A percentile compares a stretch with the other conserved stretches of the same genome.
phyloP scores from a whole-genome alignment of 257 asterid species.

The Cordia subcordata region DNA sequence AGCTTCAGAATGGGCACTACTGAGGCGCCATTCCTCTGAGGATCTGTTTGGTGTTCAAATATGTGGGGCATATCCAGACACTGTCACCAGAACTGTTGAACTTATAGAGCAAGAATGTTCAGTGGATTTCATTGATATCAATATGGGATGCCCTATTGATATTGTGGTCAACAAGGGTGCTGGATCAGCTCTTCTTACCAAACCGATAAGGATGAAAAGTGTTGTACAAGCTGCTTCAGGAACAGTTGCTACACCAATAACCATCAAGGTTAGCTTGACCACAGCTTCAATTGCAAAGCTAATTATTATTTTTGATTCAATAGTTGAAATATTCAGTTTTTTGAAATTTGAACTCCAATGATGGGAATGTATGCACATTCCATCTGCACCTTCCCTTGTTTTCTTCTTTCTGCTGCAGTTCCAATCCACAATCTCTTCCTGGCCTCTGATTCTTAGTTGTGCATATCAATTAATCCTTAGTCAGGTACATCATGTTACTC shows the following conservation, averaged over 20 bases:
- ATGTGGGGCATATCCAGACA: conserved; percentile 95
- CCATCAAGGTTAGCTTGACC: conserved; percentile 56
- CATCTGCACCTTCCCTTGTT: too few species aligned
- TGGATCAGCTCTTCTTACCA: conserved; percentile 87
- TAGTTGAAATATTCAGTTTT: too few species aligned
- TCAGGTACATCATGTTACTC: not conserved
- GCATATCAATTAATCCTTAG: too few species aligned
- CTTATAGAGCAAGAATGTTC: conserved; percentile 86
- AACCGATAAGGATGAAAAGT: conserved; percentile 84
- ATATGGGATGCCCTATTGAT: conserved; percentile 99
- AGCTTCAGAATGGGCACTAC: conserved; percentile 99
- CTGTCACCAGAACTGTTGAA: conserved; percentile 86
- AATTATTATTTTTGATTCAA: not conserved
- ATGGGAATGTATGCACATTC: too few species aligned
- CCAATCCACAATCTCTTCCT: too few species aligned
- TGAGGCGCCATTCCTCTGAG: conserved; percentile 94
- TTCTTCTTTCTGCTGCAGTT: too few species aligned
- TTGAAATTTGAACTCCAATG: too few species aligned
- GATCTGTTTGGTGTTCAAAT: conserved; percentile 92
- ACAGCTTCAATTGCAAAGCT: not conserved
- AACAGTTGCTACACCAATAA: conserved; percentile 67
- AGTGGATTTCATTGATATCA: conserved; percentile 89
- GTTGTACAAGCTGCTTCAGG: conserved; percentile 72
- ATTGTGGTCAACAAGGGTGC: conserved; percentile 88
- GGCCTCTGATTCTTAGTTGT: too few species aligned